Percentiles rank a stretch among this genome's conserved stretches.
These are phyloP conservation scores for Fragaria ananassa DNA, from an alignment of 306 rosid species.

Conservation along the genomic window DNA sequence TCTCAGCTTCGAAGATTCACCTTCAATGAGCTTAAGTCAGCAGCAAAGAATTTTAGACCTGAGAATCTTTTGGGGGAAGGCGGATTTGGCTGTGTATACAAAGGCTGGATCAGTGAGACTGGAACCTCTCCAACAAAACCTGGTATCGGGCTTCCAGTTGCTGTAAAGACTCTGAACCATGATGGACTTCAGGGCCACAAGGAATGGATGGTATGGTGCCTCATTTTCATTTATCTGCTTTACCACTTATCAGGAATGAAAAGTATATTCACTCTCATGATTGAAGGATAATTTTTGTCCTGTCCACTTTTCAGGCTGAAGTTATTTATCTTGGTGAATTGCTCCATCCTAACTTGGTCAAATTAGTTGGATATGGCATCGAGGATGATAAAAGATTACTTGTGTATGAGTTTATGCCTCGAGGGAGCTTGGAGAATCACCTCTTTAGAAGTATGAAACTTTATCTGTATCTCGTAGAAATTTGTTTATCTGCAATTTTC, in stretches of 20 bases:
- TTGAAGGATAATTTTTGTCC: slow-evolving; percentile 4
- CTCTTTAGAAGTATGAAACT: slow-evolving; percentile 47
- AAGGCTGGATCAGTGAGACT: slow-evolving; percentile 45
- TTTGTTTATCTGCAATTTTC: slow-evolving; percentile 1
- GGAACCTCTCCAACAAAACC: slow-evolving; percentile 38
- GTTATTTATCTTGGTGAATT: slow-evolving; percentile 54
- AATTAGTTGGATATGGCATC: slow-evolving; percentile 53
- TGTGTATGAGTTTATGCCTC: slow-evolving; percentile 60
- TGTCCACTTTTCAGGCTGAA: slow-evolving; percentile 52
- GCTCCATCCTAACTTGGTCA: slow-evolving; percentile 51
- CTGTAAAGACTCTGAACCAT: slow-evolving; percentile 55
- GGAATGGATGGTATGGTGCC: slow-evolving; percentile 60
- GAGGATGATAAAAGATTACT: slow-evolving; percentile 57
- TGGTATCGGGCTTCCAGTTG: slow-evolving; percentile 45
- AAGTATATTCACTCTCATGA: neutral
- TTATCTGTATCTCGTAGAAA: neutral
- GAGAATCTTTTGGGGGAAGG: slow-evolving; percentile 51
- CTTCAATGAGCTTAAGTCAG: slow-evolving; percentile 43
- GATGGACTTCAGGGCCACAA: slow-evolving; percentile 53
- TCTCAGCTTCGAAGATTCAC: slow-evolving; percentile 42
- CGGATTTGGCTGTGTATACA: slow-evolving; percentile 58
- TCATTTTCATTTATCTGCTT: slow-evolving; percentile 3
- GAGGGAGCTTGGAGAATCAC: slow-evolving; percentile 73
- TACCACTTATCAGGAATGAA: neutral
- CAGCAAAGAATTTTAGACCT: slow-evolving; percentile 43